A percentile compares a stretch with the other conserved stretches of the same genome.
Evolutionary conservation across 495 filamentous ascomycete genomes (phyloP).

Genomic region (Corynascus novoguineensis): DNA sequence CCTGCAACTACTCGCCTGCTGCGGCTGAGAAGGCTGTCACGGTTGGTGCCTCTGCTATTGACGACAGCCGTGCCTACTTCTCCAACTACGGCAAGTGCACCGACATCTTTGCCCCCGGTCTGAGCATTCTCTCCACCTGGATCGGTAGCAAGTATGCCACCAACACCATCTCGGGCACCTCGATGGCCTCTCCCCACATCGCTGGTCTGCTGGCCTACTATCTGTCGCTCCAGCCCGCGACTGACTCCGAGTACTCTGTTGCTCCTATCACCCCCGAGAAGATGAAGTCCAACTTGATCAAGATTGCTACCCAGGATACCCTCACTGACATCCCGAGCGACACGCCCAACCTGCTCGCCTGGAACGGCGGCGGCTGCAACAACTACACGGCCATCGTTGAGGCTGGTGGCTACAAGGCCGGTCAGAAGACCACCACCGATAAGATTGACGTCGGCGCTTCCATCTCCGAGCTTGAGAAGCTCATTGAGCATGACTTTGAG

Average conservation of each 20-base stretch:
- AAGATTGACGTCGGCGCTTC: constrained; percentile 25
- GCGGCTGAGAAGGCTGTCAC: constrained; percentile 89
- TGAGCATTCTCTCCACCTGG: constrained; percentile 98
- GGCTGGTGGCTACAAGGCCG: constrained; percentile 54
- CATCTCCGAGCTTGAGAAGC: constrained; percentile 53
- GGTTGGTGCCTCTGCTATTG: constrained; percentile 88
- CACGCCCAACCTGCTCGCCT: constrained; percentile 85
- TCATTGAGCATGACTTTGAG: constrained; percentile 54
- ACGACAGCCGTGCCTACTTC: constrained; percentile 98
- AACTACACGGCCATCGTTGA: constrained; percentile 85
- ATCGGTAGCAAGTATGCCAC: constrained; percentile 86
- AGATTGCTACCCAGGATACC: constrained; percentile 71
- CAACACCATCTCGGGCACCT: constrained; percentile 99
- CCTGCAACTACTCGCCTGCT: constrained; percentile 99
- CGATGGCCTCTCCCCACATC: constrained; percentile 98
- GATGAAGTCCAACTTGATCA: constrained; percentile 83
- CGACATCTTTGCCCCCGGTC: constrained; percentile 96
- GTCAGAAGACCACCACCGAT: constrained; percentile 27
- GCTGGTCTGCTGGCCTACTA: constrained; percentile 95
- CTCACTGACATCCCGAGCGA: constrained; percentile 79
- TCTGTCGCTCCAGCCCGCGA: constrained; percentile 86
- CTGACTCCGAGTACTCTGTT: constrained; percentile 83
- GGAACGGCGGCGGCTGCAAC: constrained; percentile 93
- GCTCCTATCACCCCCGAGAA: constrained; percentile 86
- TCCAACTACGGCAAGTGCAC: constrained; percentile 99